Base-by-base conservation (phyloP, 106 monocot species). In the Hemerocallis citrina region DNA sequence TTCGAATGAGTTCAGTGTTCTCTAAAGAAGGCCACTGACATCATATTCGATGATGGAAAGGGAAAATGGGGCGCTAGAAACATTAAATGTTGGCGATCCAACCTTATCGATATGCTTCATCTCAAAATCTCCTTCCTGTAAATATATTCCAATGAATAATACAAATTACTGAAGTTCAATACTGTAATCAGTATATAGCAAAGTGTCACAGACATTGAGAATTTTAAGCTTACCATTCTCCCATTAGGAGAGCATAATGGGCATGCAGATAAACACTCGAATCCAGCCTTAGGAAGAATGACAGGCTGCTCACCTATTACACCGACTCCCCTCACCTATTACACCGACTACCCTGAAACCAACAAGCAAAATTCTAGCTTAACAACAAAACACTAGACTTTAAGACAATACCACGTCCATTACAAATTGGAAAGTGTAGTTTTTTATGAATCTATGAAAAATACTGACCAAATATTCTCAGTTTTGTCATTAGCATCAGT, bases 51-150 rank as follows among this genome's bases (percentile, higher is more conserved):
- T 67, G 54, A 83, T 80, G 24, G 82, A 72, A 12, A 94, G 89
- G 16, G 85, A 79, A 64, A 94, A 94, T n/a, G 93, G 93, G 22
- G 93, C 89, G 47, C 89, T 89, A 14, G 89, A 76, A 4, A 94
- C 83, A 32, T 94, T 94, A 66, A 94, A 94, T 5, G 93, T 94
- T 23, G 89, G 38, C 7, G 85, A 68, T 21, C 74, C 89, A 7
- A 71, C 72, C 34, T n/a, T 74, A 46, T 89, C 85, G 32, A 83
- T 75, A 69, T 85, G 85, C 77, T 93, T 93, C 89, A 93, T 93
- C 73, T 93, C 93, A 71, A 89, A 94, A 69, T 94, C 94, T 35
- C 93, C 94, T 72, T 94, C 94, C 89, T 94, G 66, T n/a, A n/a
- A n/a, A n/a, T n/a, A 59, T 23, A 61, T 62, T 27, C 25, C 27